Evolutionary conservation across 352 stramenopile species (phyloP), one percentile per base, ranked within the genome.

Genomic region (Phytophthora capsici): DNA sequence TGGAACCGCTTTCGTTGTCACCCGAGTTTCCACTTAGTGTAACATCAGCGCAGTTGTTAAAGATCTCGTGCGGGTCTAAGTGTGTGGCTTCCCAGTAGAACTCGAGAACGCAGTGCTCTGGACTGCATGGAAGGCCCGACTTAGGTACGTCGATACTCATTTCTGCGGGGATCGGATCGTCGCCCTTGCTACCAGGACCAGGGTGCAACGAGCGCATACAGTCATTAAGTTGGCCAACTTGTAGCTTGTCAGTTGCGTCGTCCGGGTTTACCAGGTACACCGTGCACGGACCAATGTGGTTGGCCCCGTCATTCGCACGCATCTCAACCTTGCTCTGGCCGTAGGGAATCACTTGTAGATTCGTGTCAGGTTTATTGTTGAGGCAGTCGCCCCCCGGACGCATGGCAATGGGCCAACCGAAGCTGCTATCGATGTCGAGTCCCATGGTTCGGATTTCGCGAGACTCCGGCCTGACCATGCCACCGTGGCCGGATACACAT

Each of bases 21-120:
- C 38, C 49, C 10, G 69, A 58, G 23, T 10, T 46, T 0, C 66
- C 66, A 14, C 14, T 23, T 20, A 80, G 38, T 25, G 28, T 72
- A n/a, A 80, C 66, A 44, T 80, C 72, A 14, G 68, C 72, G 32
- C 72, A 80, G 48, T 77, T 77, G 68, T 80, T 77, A 50, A 74
- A 80, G 48, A 70, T 30, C 57, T 77, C 72, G 17, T 71, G 66
- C 14, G 66, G 58, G n/a, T 64, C 54, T 14, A 73, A 32, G 46
- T 78, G 66, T 4, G 50, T 65, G 20, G 66, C 56, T 63, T 76
- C 63, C 55, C 63, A 72, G 47, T 67, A 71, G 50, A 75, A 77
- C 46, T 75, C 68, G 5, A 76, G 63, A n/a, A 77, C 55, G 43
- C 69, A 77, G 55, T 77, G 64, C 28, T 63, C 58, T 1, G 58